A percentile compares a stretch with the other conserved stretches of the same genome.
Evolutionary conservation across 495 filamentous ascomycete species (phyloP).

Genomic region (Penicillium atrosanguineum): DNA sequence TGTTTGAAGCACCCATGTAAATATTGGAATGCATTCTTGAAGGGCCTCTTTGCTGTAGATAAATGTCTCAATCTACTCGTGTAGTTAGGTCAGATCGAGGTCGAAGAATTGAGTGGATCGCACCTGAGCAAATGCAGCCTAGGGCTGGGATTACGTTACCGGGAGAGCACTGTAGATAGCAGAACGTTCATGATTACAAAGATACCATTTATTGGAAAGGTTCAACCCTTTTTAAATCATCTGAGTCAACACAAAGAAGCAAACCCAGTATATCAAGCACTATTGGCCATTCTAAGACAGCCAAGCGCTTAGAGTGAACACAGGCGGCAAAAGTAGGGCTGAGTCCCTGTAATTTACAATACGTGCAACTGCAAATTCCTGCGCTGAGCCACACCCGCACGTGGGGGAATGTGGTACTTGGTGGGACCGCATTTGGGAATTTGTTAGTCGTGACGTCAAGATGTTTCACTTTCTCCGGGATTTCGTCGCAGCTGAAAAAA

Average conservation of each 20-base stretch:
- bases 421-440: constrained; percentile 8
- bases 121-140: too few species aligned
- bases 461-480: constrained; percentile 19
- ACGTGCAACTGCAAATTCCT: background rate
- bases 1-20: too few species aligned
- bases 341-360: background rate
- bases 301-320: background rate
- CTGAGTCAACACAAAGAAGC: background rate
- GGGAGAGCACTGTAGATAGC: background rate
- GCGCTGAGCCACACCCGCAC: constrained; percentile 16
- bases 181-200: background rate
- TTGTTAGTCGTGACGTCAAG: constrained; percentile 27
- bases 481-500: background rate
- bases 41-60: too few species aligned
- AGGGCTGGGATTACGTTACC: too few species aligned
- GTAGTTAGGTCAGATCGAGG: too few species aligned
- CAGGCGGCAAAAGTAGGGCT: background rate
- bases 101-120: too few species aligned
- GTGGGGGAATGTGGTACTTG: constrained; percentile 16
- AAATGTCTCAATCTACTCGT: too few species aligned
- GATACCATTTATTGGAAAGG: background rate
- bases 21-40: too few species aligned
- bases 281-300: background rate
- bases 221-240: background rate
- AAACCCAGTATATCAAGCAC: background rate